phyloP scores from a whole-genome alignment of 139 green algal genomes.

The Chlamydomonas applanata region DNA sequence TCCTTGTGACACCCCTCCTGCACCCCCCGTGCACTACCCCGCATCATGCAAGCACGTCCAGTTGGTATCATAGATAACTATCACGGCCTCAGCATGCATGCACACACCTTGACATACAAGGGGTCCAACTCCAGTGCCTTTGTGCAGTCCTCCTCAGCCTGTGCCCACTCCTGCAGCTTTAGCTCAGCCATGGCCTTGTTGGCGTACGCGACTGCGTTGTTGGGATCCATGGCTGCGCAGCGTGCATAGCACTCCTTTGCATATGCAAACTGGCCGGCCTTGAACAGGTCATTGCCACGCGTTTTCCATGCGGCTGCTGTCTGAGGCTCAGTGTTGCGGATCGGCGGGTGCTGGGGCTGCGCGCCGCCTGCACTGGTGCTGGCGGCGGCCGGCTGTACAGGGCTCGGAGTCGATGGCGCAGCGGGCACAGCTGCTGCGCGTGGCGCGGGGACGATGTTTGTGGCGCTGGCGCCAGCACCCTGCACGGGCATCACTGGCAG shows the following conservation, averaged over 20 bases:
- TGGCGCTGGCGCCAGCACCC: neutral
- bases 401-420: neutral
- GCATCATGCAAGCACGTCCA: no score
- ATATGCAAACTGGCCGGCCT: slow-evolving; percentile 44
- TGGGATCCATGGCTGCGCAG: slow-evolving; percentile 48
- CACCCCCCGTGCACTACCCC: no score
- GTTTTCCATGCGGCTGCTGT: slow-evolving; percentile 54
- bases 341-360: slow-evolving; percentile 23
- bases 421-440: slow-evolving; percentile 13
- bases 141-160: slow-evolving; percentile 62
- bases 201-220: neutral
- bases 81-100: no score
- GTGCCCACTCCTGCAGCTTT: slow-evolving; percentile 27
- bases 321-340: slow-evolving; percentile 25
- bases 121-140: slow-evolving; percentile 59
- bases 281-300: slow-evolving; percentile 73
- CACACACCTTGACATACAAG: slow-evolving; percentile 47
- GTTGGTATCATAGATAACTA: no score
- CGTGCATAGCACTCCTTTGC: slow-evolving; percentile 59
- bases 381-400: neutral
- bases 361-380: neutral
- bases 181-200: slow-evolving; percentile 15
- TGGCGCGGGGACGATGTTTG: slow-evolving; percentile 1
- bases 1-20: no score
- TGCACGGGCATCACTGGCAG: neutral